Evolutionary conservation across 805 yeast genomes (phyloP).

Genomic region (Wickerhamomyces alni): DNA sequence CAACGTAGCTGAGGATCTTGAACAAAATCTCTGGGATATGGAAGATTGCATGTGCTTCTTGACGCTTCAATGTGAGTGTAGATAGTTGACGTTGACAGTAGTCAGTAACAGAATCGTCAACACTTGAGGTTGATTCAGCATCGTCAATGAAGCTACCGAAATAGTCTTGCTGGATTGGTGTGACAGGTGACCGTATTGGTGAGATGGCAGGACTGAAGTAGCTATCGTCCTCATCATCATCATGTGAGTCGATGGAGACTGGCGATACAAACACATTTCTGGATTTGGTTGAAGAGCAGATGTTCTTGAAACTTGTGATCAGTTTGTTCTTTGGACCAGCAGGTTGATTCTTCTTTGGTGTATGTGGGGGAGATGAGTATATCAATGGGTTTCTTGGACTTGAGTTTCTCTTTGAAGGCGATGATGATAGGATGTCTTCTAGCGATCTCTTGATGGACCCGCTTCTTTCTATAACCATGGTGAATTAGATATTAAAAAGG

Average conservation of each 20-base stretch:
- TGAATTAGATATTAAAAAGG: neutral
- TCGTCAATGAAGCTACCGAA: too few relatives aligned
- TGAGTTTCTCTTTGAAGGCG: slow-evolving; percentile 14
- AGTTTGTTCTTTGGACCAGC: slow-evolving; percentile 9
- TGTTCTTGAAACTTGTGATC: slow-evolving; percentile 20
- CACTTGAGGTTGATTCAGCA: neutral
- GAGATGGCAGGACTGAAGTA: too few relatives aligned
- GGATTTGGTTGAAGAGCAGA: slow-evolving; percentile 7
- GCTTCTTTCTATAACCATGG: slow-evolving; percentile 8
- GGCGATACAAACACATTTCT: slow-evolving; percentile 8
- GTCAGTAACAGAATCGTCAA: slow-evolving; percentile 2
- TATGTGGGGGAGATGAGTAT: slow-evolving; percentile 10
- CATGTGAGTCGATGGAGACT: slow-evolving; percentile 11
- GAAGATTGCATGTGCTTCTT: slow-evolving; percentile 39
- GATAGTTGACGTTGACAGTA: slow-evolving; percentile 10
- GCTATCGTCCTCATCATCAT: neutral
- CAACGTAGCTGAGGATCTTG: slow-evolving; percentile 57
- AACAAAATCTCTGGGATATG: slow-evolving; percentile 70
- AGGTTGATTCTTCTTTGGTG: slow-evolving; percentile 5
- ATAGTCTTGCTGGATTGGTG: too few relatives aligned
- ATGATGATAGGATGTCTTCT: slow-evolving; percentile 9
- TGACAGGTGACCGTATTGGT: too few relatives aligned
- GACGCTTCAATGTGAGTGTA: neutral
- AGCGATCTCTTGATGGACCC: slow-evolving; percentile 18
- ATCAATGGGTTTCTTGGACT: slow-evolving; percentile 8